phyloP scores from a whole-genome alignment of 441 rosid genomes.

The Gossypium davidsonii region DNA sequence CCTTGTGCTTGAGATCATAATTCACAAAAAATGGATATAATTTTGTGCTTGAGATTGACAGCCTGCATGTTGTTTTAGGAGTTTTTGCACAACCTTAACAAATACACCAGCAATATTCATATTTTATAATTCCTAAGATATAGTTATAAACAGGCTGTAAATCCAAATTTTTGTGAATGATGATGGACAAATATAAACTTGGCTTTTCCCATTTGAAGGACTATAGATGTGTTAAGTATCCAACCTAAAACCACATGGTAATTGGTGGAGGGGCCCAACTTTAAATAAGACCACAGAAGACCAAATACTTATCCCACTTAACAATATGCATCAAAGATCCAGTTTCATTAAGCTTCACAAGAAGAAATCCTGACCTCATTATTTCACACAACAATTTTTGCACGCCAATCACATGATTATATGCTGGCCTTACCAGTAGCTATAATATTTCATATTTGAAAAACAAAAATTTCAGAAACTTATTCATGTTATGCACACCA shows the following conservation, averaged over 20 bases:
- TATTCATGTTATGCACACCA: conserved; percentile 37
- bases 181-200: background rate
- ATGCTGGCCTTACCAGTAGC: background rate
- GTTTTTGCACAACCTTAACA: background rate
- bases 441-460: background rate
- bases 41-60: conserved; percentile 1
- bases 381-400: background rate
- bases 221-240: background rate
- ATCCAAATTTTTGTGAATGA: background rate
- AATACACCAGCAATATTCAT: background rate
- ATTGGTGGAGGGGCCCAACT: too few relatives aligned
- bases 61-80: background rate
- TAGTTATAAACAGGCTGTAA: background rate
- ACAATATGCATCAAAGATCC: background rate
- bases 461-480: background rate
- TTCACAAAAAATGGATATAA: background rate
- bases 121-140: background rate
- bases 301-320: background rate
- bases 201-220: conserved; percentile 2
- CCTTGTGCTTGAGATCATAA: background rate
- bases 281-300: background rate
- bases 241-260: background rate
- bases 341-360: background rate
- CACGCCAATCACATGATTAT: conserved; percentile 1
- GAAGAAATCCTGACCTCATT: background rate